These are phyloP conservation scores for Serendipita sp. DNA, from an alignment of 768 basidiomycete genomes.

Conservation along the genomic window DNA sequence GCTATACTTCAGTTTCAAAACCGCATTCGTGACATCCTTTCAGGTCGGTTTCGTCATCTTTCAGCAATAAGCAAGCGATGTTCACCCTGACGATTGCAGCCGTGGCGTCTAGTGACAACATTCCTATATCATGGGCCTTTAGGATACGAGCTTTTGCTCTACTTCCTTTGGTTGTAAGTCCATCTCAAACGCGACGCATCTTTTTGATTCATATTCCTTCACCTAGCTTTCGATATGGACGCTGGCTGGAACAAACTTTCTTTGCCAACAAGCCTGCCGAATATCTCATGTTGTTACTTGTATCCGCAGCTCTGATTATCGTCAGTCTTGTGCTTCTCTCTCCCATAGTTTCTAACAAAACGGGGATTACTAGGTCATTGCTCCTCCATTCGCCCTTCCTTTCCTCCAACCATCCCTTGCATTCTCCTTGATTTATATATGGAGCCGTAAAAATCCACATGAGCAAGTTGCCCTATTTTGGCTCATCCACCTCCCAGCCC, in stretches of 20 bases:
- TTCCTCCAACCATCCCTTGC: constrained; percentile 88
- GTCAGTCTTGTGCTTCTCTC: constrained; percentile 26
- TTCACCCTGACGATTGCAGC: constrained; percentile 27
- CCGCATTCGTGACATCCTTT: constrained; percentile 43
- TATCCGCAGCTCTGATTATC: constrained; percentile 72
- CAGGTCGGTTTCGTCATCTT: background rate
- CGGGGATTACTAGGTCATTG: constrained; percentile 37
- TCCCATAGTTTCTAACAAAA: constrained; percentile 1
- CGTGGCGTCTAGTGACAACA: constrained; percentile 77
- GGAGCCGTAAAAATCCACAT: constrained; percentile 42
- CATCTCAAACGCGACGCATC: background rate
- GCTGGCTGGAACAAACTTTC: constrained; percentile 92
- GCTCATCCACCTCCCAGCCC: background rate
- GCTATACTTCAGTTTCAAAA: constrained; percentile 82
- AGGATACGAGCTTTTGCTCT: constrained; percentile 88
- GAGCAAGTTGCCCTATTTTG: background rate
- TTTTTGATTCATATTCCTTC: background rate
- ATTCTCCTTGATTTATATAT: constrained; percentile 91
- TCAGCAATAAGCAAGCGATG: background rate
- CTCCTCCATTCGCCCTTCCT: constrained; percentile 78
- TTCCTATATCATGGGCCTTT: constrained; percentile 95
- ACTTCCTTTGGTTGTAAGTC: constrained; percentile 95
- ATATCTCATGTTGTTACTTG: constrained; percentile 85
- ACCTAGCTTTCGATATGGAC: constrained; percentile 83
- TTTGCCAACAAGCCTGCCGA: constrained; percentile 84